A percentile compares a stretch with the other conserved stretches of the same genome.
phyloP scores from a whole-genome alignment of 805 yeast genomes.

The Pichia pseudocactophila region DNA sequence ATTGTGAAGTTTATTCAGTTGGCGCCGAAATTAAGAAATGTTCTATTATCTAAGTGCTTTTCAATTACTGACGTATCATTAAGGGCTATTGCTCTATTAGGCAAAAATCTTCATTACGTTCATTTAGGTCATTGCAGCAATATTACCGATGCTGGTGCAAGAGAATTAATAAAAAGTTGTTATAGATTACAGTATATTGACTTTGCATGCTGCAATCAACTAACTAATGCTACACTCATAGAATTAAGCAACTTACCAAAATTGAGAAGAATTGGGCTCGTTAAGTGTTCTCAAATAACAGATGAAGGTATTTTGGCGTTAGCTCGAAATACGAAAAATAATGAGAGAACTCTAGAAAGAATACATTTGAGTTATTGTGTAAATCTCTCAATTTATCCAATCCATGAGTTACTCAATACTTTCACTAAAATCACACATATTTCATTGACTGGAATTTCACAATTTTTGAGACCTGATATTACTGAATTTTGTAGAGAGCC shows the following conservation, averaged over 20 bases:
- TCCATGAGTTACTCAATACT: constrained; percentile 59
- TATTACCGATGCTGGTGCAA: constrained; percentile 84
- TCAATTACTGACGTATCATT: constrained; percentile 78
- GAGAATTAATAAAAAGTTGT: constrained; percentile 63
- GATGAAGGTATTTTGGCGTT: constrained; percentile 71
- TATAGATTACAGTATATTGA: constrained; percentile 86
- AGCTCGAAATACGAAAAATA: constrained; percentile 45
- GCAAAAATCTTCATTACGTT: constrained; percentile 73
- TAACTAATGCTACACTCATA: constrained; percentile 73
- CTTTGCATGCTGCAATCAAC: constrained; percentile 85
- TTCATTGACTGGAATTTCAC: constrained; percentile 82
- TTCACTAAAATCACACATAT: constrained; percentile 87
- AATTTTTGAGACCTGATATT: constrained; percentile 81
- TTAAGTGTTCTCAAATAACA: constrained; percentile 80
- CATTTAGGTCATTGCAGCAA: constrained; percentile 91
- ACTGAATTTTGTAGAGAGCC: constrained; percentile 85
- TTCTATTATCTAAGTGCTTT: constrained; percentile 82
- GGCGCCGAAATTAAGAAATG: constrained; percentile 83
- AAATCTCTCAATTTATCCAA: constrained; percentile 68
- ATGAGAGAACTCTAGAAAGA: constrained; percentile 77
- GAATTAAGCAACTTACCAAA: constrained; percentile 72
- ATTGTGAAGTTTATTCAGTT: constrained; percentile 60
- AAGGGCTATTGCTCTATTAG: constrained; percentile 60
- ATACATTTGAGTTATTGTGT: constrained; percentile 91
- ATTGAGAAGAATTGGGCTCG: constrained; percentile 84